A percentile compares a stretch with the other conserved stretches of the same genome.
phyloP scores from a whole-genome alignment of 108 stramenopile species.

The Cyclotella cryptica region DNA sequence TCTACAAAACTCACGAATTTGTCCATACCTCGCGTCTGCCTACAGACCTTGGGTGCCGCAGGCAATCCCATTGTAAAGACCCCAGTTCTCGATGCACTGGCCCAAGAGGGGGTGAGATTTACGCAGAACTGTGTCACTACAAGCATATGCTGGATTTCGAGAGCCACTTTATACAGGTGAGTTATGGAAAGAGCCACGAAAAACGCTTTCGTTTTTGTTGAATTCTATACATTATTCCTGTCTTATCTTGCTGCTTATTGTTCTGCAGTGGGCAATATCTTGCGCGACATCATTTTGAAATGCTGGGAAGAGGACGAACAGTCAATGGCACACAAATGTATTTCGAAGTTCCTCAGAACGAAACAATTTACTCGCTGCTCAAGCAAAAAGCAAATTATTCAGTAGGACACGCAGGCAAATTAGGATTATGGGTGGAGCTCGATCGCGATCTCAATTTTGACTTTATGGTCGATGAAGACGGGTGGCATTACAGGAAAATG shows the following conservation, averaged over 20 bases:
- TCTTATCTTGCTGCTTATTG: not conserved
- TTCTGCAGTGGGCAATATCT: slow-evolving; percentile 58
- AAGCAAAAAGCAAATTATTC: slow-evolving; percentile 67
- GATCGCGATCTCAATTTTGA: slow-evolving; percentile 43
- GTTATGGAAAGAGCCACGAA: not conserved
- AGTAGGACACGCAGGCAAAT: slow-evolving; percentile 78
- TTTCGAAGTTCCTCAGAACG: slow-evolving; percentile 65
- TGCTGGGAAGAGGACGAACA: slow-evolving; percentile 50
- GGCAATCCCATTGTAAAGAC: slow-evolving; percentile 65
- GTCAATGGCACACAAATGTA: slow-evolving; percentile 48
- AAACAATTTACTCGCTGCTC: slow-evolving; percentile 72
- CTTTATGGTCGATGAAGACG: slow-evolving; percentile 53
- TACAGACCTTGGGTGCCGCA: slow-evolving; percentile 50
- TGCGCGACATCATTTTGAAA: slow-evolving; percentile 59
- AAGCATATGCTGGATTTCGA: slow-evolving; percentile 70
- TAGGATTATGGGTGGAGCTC: slow-evolving; percentile 51
- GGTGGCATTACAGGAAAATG: slow-evolving; percentile 51
- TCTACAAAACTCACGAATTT: not conserved
- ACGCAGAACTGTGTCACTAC: slow-evolving; percentile 76
- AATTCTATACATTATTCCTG: not conserved
- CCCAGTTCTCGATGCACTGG: slow-evolving; percentile 64
- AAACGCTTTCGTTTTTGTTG: not conserved
- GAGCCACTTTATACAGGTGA: slow-evolving; percentile 60
- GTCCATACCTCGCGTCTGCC: not conserved
- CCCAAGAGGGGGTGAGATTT: slow-evolving; percentile 69